Conservation (phyloP, 108 stramenopile genomes). For the Pseudonitzschia multiseries region DNA sequence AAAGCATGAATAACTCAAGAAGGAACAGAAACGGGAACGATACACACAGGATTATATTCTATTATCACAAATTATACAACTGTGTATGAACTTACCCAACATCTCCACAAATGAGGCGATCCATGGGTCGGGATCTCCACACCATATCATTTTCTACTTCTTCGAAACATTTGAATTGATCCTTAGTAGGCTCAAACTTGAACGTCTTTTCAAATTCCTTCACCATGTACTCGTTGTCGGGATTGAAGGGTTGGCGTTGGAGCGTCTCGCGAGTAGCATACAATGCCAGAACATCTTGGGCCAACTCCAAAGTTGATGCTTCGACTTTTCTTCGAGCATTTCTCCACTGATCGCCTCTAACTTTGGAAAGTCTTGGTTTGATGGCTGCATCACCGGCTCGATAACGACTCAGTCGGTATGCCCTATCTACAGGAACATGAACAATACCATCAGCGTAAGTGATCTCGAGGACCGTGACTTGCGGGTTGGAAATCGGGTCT, state of each 20-base stretch:
- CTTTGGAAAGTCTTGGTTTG: slow-evolving; percentile 67
- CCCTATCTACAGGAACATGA: slow-evolving; percentile 84
- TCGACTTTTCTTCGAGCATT: slow-evolving; percentile 78
- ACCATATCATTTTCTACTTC: slow-evolving; percentile 95
- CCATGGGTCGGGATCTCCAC: slow-evolving; percentile 92
- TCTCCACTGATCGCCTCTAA: slow-evolving; percentile 76
- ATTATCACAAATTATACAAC: too few relatives aligned
- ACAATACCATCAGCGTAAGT: slow-evolving; percentile 70
- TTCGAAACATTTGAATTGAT: slow-evolving; percentile 85
- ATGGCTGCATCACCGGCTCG: slow-evolving; percentile 72
- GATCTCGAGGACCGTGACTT: slow-evolving; percentile 71
- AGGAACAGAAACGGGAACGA: background rate
- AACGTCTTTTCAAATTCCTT: slow-evolving; percentile 76
- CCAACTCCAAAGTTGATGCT: slow-evolving; percentile 68
- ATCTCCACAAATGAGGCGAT: slow-evolving; percentile 95
- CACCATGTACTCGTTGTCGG: slow-evolving; percentile 56
- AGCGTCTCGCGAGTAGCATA: slow-evolving; percentile 66
- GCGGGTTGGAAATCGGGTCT: slow-evolving; percentile 78
- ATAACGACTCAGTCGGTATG: slow-evolving; percentile 78
- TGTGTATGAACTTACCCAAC: slow-evolving; percentile 58
- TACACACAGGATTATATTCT: background rate
- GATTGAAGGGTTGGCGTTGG: slow-evolving; percentile 68
- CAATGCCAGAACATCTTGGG: slow-evolving; percentile 74
- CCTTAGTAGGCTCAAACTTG: slow-evolving; percentile 78
- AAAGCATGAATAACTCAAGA: background rate